These are phyloP conservation scores for Wilhelminamyces savonicus DNA, from an alignment of 805 yeast species.

Conservation along the genomic window DNA sequence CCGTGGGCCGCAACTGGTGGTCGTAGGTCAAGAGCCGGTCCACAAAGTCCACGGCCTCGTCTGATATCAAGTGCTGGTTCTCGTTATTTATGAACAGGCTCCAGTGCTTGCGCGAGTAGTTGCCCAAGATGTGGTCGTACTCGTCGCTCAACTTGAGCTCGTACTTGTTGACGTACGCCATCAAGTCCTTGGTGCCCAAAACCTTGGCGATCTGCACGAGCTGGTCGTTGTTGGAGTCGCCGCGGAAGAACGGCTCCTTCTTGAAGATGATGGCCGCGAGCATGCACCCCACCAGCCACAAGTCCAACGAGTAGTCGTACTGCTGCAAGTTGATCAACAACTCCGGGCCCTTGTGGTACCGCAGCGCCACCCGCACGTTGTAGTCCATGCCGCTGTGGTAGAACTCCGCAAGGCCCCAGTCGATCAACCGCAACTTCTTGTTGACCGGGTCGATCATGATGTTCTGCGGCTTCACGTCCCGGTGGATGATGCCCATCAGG, in stretches of 20 bases:
- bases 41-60: conserved; percentile 72
- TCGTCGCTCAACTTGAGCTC: conserved; percentile 65
- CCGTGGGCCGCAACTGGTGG: conserved; percentile 84
- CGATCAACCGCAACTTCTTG: conserved; percentile 70
- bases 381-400: conserved; percentile 86
- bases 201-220: conserved; percentile 84
- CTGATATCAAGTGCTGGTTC: conserved; percentile 59
- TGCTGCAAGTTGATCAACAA: conserved; percentile 76
- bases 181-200: conserved; percentile 77
- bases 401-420: conserved; percentile 95
- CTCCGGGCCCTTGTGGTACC: conserved; percentile 94
- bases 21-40: conserved; percentile 78
- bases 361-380: conserved; percentile 88
- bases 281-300: conserved; percentile 95
- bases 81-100: conserved; percentile 60
- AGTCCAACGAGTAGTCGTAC: conserved; percentile 86
- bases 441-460: conserved; percentile 86
- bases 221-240: conserved; percentile 87
- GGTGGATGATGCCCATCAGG: conserved; percentile 92
- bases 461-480: conserved; percentile 95
- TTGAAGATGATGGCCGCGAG: conserved; percentile 85
- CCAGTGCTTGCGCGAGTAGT: conserved; percentile 85
- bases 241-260: conserved; percentile 89
- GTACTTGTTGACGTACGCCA: conserved; percentile 64
- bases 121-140: conserved; percentile 64